Percentiles rank a stretch among this genome's conserved stretches.
Conservation (phyloP, 805 yeast species). For the Yarrowia sp. region DNA sequence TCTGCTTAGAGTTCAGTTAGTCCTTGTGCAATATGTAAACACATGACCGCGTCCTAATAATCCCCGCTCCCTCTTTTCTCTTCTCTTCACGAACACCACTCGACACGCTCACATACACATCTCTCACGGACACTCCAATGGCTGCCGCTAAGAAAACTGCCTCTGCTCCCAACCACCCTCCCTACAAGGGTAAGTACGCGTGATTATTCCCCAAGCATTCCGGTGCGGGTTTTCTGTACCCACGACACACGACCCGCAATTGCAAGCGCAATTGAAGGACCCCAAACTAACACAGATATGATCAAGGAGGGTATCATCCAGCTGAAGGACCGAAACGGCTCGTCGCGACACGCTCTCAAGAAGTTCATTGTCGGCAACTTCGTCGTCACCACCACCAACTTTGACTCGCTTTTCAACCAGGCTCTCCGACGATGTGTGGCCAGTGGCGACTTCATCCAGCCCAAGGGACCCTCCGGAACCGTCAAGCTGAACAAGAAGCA, state of each 20-base stretch:
- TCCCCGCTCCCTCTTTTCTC: slow-evolving; percentile 37
- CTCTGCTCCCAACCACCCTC: slow-evolving; percentile 47
- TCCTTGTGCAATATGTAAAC: slow-evolving; percentile 30
- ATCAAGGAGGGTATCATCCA: slow-evolving; percentile 71
- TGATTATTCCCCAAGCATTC: slow-evolving; percentile 10
- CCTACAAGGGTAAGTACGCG: slow-evolving; percentile 51
- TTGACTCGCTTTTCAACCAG: slow-evolving; percentile 74
- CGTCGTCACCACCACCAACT: slow-evolving; percentile 65
- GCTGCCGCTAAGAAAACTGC: slow-evolving; percentile 40
- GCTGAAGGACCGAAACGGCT: slow-evolving; percentile 80
- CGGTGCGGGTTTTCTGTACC: slow-evolving; percentile 16
- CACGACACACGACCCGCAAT: neutral
- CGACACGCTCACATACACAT: slow-evolving; percentile 18
- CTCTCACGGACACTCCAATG: slow-evolving; percentile 35
- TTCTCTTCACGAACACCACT: slow-evolving; percentile 20
- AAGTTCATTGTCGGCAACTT: slow-evolving; percentile 74
- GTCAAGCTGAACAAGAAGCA: slow-evolving; percentile 66
- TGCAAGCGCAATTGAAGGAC: slow-evolving; percentile 28
- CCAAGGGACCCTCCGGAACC: slow-evolving; percentile 91
- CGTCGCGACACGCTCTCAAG: slow-evolving; percentile 84
- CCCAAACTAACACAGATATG: slow-evolving; percentile 56
- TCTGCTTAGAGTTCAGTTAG: slow-evolving; percentile 20
- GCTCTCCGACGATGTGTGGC: slow-evolving; percentile 84
- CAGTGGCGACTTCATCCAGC: slow-evolving; percentile 77
- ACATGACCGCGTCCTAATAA: slow-evolving; percentile 39